A percentile compares a stretch with the other conserved stretches of the same genome.
These are phyloP conservation scores for Lasiosphaeria ovina DNA, from an alignment of 495 filamentous ascomycete genomes.

Conservation along the genomic window DNA sequence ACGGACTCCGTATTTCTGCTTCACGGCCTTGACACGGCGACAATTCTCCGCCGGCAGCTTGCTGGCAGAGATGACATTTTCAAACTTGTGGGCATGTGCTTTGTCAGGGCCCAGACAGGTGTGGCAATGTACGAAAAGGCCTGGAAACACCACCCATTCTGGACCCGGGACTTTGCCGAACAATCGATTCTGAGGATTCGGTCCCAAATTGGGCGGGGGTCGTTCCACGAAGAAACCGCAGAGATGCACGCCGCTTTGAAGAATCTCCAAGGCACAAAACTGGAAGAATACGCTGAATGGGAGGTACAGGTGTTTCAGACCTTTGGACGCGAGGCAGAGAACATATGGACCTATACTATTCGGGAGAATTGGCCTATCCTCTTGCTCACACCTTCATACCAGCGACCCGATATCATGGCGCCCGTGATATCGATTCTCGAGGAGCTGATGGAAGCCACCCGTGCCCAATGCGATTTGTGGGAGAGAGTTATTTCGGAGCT, in stretches of 20 bases:
- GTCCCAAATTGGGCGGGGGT: too few species aligned
- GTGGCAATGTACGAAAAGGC: conserved; percentile 2
- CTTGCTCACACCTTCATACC: background rate
- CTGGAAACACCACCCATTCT: background rate
- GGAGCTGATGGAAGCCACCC: conserved; percentile 5
- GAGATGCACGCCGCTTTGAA: too few species aligned
- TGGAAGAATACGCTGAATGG: background rate
- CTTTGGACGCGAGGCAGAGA: conserved; percentile 9
- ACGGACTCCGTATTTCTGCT: conserved; percentile 15
- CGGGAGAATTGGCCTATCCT: background rate
- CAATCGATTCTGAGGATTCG: too few species aligned
- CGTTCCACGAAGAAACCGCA: too few species aligned
- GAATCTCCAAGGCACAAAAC: background rate
- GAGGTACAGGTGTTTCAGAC: background rate
- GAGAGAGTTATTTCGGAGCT: background rate
- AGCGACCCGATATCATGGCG: conserved; percentile 2
- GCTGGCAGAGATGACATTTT: conserved; percentile 7
- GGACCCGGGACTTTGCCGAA: too few species aligned
- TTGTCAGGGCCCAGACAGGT: conserved; percentile 10
- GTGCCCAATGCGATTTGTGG: background rate
- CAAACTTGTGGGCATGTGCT: conserved; percentile 16
- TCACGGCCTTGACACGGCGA: conserved; percentile 13
- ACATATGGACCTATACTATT: background rate
- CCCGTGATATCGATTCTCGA: conserved; percentile 4
- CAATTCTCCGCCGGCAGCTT: conserved; percentile 13